phyloP scores from a whole-genome alignment of 2,329 filamentous ascomycete genomes.

The Aspergillus puulaauensis region DNA sequence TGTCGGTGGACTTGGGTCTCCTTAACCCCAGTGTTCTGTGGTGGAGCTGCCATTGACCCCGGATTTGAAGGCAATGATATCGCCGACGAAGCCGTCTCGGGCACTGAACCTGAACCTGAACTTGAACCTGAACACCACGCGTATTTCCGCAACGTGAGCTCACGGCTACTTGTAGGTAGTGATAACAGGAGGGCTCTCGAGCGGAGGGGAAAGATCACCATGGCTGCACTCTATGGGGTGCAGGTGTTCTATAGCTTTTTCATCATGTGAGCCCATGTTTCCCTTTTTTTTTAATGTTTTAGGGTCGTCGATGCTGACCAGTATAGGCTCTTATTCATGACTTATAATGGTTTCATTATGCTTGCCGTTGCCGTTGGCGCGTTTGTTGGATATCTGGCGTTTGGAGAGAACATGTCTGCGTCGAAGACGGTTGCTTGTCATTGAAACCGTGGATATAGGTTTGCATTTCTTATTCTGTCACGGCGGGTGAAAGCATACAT shows the following conservation, averaged over 20 bases:
- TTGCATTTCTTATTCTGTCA: neutral
- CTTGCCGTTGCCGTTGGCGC: constrained; percentile 83
- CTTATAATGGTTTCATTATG: constrained; percentile 99
- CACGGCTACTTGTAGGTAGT: constrained; percentile 75
- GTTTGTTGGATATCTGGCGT: constrained; percentile 82
- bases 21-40: constrained; percentile 7
- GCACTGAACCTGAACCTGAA: constrained; percentile 19
- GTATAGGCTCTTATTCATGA: constrained; percentile 94
- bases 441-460: constrained; percentile 44
- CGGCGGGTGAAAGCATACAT: neutral
- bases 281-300: neutral
- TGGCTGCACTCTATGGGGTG: constrained; percentile 80
- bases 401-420: constrained; percentile 68
- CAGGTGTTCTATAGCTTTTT: constrained; percentile 99
- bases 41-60: constrained; percentile 19
- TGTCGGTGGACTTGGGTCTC: constrained; percentile 12
- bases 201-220: constrained; percentile 71
- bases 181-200: constrained; percentile 59
- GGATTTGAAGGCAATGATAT: constrained; percentile 35
- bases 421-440: constrained; percentile 92
- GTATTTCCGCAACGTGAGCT: constrained; percentile 55
- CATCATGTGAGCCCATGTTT: constrained; percentile 76
- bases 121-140: constrained; percentile 7
- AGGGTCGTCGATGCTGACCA: neutral
- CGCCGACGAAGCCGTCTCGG: constrained; percentile 28